A percentile compares a stretch with the other conserved stretches of the same genome.
Evolutionary conservation across 2,329 filamentous ascomycete genomes (phyloP).

Genomic region (Chrysosphaeria jannelii): DNA sequence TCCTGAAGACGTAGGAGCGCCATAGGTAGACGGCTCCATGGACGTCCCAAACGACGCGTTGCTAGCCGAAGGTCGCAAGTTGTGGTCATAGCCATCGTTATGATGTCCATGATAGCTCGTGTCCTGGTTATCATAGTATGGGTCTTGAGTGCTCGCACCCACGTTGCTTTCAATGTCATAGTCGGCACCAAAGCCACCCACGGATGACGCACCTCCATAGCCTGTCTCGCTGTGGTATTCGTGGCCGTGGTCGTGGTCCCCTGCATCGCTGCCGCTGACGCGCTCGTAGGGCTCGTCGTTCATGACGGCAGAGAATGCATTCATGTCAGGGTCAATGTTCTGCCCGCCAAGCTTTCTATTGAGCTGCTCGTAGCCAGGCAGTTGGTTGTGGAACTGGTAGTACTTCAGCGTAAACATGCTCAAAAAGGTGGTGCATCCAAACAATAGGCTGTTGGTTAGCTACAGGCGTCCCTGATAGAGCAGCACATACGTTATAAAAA

Average conservation of each 20-base stretch:
- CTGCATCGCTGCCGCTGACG: constrained; percentile 21
- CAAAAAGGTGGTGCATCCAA: constrained; percentile 19
- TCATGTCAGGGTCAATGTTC: constrained; percentile 38
- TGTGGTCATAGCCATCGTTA: constrained; percentile 9
- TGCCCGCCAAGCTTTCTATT: constrained; percentile 9
- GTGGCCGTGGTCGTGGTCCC: constrained; percentile 10
- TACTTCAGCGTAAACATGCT: constrained; percentile 29
- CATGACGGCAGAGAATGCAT: constrained; percentile 34
- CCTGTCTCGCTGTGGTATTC: constrained; percentile 3
- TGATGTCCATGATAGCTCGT: background rate
- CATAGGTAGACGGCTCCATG: constrained; percentile 8
- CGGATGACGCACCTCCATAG: constrained; percentile 2
- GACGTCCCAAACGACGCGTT: constrained; percentile 3
- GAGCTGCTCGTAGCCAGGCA: constrained; percentile 27
- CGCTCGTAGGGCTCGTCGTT: constrained; percentile 35
- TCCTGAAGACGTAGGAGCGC: constrained; percentile 10
- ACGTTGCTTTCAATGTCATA: constrained; percentile 1
- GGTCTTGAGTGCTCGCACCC: too few species aligned
- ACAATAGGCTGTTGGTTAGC: constrained; percentile 17
- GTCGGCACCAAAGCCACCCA: background rate
- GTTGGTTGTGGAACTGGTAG: constrained; percentile 27
- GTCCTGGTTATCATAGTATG: background rate
- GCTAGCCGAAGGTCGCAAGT: constrained; percentile 5
- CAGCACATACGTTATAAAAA: constrained; percentile 28
- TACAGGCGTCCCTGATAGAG: constrained; percentile 2